Conservation (phyloP, 192 early-diverging fungal genomes). For the Entomortierella lignicola region DNA sequence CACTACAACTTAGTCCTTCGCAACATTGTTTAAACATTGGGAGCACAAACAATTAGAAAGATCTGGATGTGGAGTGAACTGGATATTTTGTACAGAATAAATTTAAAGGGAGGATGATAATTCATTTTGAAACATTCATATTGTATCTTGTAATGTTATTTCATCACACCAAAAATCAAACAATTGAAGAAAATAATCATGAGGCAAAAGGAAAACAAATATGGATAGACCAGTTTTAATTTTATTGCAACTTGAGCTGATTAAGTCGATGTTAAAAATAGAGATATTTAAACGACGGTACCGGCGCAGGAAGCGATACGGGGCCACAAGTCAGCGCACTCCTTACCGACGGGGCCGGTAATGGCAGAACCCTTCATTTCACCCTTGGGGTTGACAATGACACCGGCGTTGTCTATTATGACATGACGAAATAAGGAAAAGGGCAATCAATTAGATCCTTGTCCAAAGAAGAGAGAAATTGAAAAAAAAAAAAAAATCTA, state of each 20-base stretch:
- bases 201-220: neutral
- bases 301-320: constrained; percentile 76
- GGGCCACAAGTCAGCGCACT: constrained; percentile 99
- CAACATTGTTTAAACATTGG: constrained; percentile 34
- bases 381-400: constrained; percentile 99
- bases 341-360: constrained; percentile 99
- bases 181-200: neutral
- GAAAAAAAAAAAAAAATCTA: no score
- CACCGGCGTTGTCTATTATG: constrained; percentile 96
- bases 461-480: no score
- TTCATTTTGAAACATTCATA: no score
- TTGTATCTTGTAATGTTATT: no score
- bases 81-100: constrained; percentile 7
- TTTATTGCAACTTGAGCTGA: constrained; percentile 56
- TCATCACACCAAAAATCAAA: no score
- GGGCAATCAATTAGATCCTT: no score
- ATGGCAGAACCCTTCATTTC: constrained; percentile 99
- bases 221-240: constrained; percentile 30
- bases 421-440: no score
- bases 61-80: neutral
- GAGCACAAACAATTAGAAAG: neutral
- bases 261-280: constrained; percentile 14
- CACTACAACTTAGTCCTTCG: constrained; percentile 24
- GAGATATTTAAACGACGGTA: constrained; percentile 72
- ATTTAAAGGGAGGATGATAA: neutral